Base-by-base conservation (phyloP, 1,284 basidiomycete species). In the Cryptococcus maquisensis region DNA sequence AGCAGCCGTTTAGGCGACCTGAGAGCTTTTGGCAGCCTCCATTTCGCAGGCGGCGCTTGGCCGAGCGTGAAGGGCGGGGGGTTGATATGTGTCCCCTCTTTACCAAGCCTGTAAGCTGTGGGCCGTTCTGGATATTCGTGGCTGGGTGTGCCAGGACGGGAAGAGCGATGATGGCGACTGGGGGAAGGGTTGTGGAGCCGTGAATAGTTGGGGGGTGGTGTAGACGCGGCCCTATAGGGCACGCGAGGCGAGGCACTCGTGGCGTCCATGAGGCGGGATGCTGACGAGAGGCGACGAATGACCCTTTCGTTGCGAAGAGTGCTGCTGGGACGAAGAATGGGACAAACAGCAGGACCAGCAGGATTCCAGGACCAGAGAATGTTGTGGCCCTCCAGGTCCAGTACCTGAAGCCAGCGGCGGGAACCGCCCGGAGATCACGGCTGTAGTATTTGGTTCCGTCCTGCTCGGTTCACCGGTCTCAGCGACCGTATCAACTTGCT, bases 101-200 rank as follows among this genome's bases (percentile, higher is more conserved):
- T 16, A 21, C 15, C 28, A 21, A 23, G 23, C 39, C 20, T 20
- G 28, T 32, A 18, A n/a, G 49, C 46, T 21, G 54, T 61, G 1
- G 63, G 63, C 16, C 54, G 61, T 51, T 65, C 63, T 3, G 59
- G 61, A 42, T 63, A 63, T 2, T 59, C 52, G 18, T 52, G 26
- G 13, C 38, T 32, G 28, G 35, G 39, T 13, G 38, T 47, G 21
- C 24, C 23, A 43, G 24, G 32, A 42, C 26, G 43, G 24, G 28
- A 20, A 23, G 23, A 44, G 32, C 39, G 39, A 21, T 16, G 36
- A 38, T n/a, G 51, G 52, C 32, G 1, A 40, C 20, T 10, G 36
- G 32, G 32, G 24, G 47, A 18, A 49, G 43, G 6, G 49, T 39
- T 6, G 46, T 36, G 8, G 56, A 43, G 20, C 37, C 40, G 2